Evolutionary conservation across 2,329 filamentous ascomycete species (phyloP).

Genomic region (Beauveria medogensis): DNA sequence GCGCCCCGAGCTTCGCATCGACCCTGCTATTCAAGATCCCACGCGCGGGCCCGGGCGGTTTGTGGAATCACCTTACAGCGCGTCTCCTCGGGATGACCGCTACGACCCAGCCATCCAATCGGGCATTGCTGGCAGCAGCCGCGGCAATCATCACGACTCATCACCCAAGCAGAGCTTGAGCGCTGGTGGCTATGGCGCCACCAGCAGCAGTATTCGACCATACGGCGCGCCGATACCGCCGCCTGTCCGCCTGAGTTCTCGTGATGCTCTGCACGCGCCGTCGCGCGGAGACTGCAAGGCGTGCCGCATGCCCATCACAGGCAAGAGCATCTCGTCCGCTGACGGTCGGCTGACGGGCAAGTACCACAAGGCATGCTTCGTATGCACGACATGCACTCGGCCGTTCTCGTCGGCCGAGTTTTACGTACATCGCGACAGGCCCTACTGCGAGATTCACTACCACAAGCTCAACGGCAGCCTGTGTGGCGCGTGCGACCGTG

Average conservation of each 20-base stretch:
- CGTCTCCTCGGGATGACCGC: slow-evolving; percentile 18
- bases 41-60: slow-evolving; percentile 18
- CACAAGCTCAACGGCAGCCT: slow-evolving; percentile 84
- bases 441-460: slow-evolving; percentile 89
- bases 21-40: slow-evolving; percentile 23
- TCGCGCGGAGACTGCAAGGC: slow-evolving; percentile 75
- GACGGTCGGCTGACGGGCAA: slow-evolving; percentile 86
- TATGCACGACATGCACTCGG: slow-evolving; percentile 73
- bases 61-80: slow-evolving; percentile 21
- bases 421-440: slow-evolving; percentile 80
- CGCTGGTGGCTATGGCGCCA: slow-evolving; percentile 7
- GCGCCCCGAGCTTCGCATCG: slow-evolving; percentile 24
- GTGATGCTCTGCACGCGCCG: slow-evolving; percentile 30
- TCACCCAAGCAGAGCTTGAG: slow-evolving; percentile 11
- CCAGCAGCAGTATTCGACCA: background rate
- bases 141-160: background rate
- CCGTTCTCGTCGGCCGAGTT: slow-evolving; percentile 85
- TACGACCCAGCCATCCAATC: slow-evolving; percentile 18
- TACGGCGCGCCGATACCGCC: slow-evolving; percentile 12
- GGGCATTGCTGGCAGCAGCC: slow-evolving; percentile 11
- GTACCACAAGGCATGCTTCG: slow-evolving; percentile 93
- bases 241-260: slow-evolving; percentile 27
- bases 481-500: slow-evolving; percentile 68
- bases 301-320: slow-evolving; percentile 69
- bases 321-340: slow-evolving; percentile 88